These are phyloP conservation scores for Taphrina wiesneri DNA, from an alignment of 1,139 yeast species.

Conservation along the genomic window DNA sequence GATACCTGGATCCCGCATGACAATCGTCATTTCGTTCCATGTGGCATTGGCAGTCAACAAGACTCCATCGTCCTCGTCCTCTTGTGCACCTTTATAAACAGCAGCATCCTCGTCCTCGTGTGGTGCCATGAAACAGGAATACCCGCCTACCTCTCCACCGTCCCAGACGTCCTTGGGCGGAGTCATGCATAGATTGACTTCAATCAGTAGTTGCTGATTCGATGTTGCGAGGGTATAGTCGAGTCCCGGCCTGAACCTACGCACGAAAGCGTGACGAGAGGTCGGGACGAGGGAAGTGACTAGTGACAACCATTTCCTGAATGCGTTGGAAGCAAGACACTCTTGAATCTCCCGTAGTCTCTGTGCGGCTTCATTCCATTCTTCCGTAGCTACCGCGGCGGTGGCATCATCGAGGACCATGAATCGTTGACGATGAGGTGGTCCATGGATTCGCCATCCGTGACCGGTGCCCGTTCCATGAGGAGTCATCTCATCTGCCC, in stretches of 20 bases:
- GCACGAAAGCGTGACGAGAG: conserved; percentile 66
- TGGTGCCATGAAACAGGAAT: conserved; percentile 75
- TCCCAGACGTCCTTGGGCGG: conserved; percentile 40
- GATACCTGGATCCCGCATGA: conserved; percentile 79
- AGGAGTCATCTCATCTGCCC: conserved; percentile 48
- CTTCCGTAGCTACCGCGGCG: background rate
- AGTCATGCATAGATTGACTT: conserved; percentile 47
- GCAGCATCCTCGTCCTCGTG: conserved; percentile 43
- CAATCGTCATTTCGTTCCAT: conserved; percentile 78
- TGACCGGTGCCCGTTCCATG: conserved; percentile 63
- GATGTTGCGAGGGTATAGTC: conserved; percentile 92
- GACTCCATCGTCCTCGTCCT: conserved; percentile 74
- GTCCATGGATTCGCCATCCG: conserved; percentile 82
- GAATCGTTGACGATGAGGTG: conserved; percentile 90
- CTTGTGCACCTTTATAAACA: conserved; percentile 37
- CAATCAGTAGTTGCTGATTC: conserved; percentile 47
- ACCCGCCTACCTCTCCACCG: conserved; percentile 84
- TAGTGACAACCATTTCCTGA: conserved; percentile 66
- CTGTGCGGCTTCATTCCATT: background rate
- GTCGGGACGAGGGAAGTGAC: conserved; percentile 67
- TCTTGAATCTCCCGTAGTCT: background rate
- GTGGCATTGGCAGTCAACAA: conserved; percentile 76
- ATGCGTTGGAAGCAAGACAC: conserved; percentile 52
- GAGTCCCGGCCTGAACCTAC: conserved; percentile 92
- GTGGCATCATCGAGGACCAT: conserved; percentile 52